Evolutionary conservation across 176 grass and related monocot species (phyloP).

Genomic region (Cenchrus americanus): DNA sequence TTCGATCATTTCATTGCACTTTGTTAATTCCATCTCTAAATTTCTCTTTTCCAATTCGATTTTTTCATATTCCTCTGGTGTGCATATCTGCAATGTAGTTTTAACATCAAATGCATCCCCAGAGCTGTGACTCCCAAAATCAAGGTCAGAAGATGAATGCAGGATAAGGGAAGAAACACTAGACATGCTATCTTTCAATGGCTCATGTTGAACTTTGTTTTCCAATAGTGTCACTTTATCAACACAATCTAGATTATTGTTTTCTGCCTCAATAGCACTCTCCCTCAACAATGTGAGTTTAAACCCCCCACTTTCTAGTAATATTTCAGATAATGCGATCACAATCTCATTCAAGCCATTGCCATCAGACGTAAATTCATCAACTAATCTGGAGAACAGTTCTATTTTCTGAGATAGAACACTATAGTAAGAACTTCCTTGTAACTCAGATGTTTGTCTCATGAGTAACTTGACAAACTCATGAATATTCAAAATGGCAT

Average conservation of each 20-base stretch:
- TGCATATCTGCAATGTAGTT: conserved; percentile 38
- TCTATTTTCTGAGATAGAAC: conserved; percentile 69
- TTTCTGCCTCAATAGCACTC: conserved; percentile 72
- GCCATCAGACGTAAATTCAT: conserved; percentile 62
- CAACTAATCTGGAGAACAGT: conserved; percentile 62
- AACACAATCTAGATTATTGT: conserved; percentile 80
- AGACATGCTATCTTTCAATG: conserved; percentile 44
- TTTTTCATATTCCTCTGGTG: conserved; percentile 62
- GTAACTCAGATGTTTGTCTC: conserved; percentile 59
- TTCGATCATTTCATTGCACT: conserved; percentile 72
- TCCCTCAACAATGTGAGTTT: conserved; percentile 56
- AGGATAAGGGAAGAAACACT: conserved; percentile 38
- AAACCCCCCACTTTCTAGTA: conserved; percentile 71
- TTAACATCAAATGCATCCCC: conserved; percentile 55
- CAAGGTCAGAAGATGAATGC: conserved; percentile 60
- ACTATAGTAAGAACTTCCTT: conserved; percentile 40
- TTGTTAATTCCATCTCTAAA: conserved; percentile 63
- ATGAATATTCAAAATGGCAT: conserved; percentile 78
- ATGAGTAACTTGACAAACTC: conserved; percentile 76
- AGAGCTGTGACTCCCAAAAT: conserved; percentile 50
- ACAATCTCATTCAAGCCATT: conserved; percentile 64
- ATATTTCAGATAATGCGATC: conserved; percentile 58
- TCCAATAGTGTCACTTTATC: conserved; percentile 98
- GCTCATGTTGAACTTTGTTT: conserved; percentile 78
- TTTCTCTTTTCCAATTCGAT: conserved; percentile 72